Evolutionary conservation across 176 grass and related monocot genomes (phyloP), one percentile per base, ranked within the genome.

Genomic region (Alloteropsis semialata): DNA sequence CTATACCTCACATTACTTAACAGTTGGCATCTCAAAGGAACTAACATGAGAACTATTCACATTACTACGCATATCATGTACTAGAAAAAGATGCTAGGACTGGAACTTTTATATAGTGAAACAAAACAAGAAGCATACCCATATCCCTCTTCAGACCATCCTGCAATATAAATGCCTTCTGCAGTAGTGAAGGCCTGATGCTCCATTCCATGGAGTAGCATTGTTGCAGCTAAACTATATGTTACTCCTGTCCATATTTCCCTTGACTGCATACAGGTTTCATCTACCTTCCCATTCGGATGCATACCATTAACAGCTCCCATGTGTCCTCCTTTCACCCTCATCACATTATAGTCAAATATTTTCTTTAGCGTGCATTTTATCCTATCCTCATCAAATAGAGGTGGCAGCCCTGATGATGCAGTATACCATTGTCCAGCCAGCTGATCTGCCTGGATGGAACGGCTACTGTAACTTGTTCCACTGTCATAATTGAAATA

Each of bases 221-320:
- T 98, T 0, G 92, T 94, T 58, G 95, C 95, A 38, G 95, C 92
- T 61, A 91, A 86, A 81, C 95, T 70, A 56, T 98, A 98, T 0
- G 95, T 98, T 54, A 98, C 92, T 48, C 95, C 95, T 8, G 95
- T 98, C 95, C 95, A 98, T 75, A 98, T 98, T 90, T 98, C 95
- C 77, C 95, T 89, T 36, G 92, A 94, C 49, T 98, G 95, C 95
- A 98, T 98, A 62, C 95, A 98, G 34, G 87, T 94, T 68, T 94
- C 95, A 44, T 98, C 95, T 22, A 98, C 95, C 78, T 89, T 94
- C n/a, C 95, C 95, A 82, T 94, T 94, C 0, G 95, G 95, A 65
- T 92, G 82, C 90, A 97, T 97, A 32, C 94, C 94, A 25, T 98
- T 95, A 24, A 98, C 92, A 10, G 92, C 95, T 29, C 92, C 95